phyloP scores from a whole-genome alignment of 371 early-diverging fungal genomes.

The Haplosporangium sp. region DNA sequence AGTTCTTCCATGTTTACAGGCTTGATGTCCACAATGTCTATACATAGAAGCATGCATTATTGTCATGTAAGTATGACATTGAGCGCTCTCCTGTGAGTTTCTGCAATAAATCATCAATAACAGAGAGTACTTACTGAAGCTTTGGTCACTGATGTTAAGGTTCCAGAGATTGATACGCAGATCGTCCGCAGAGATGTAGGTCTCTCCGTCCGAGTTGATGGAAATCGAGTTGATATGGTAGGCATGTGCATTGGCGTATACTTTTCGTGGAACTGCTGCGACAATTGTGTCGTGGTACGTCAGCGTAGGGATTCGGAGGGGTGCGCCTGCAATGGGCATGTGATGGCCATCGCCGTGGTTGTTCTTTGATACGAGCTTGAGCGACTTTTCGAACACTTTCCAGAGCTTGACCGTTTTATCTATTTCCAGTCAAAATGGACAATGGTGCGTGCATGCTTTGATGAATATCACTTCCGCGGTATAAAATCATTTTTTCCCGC shows the following conservation, averaged over 20 bases:
- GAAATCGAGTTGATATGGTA: conserved; percentile 99
- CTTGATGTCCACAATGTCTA: conserved; percentile 99
- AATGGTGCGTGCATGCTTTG: not conserved
- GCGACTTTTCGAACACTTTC: conserved; percentile 97
- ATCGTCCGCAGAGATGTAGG: conserved; percentile 98
- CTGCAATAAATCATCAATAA: not conserved
- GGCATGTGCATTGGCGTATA: conserved; percentile 98
- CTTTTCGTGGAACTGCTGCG: conserved; percentile 93
- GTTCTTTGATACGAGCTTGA: conserved; percentile 93
- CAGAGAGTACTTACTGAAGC: conserved; percentile 81
- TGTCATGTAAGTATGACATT: not conserved
- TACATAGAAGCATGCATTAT: not conserved
- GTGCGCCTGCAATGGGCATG: conserved; percentile 56
- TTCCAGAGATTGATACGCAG: conserved; percentile 99
- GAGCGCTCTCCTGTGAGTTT: too few relatives aligned
- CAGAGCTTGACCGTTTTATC: conserved; percentile 99
- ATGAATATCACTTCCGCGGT: not conserved
- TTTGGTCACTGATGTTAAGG: conserved; percentile 94
- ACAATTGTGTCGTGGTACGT: conserved; percentile 95
- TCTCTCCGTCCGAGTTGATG: conserved; percentile 97
- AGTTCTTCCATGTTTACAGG: conserved; percentile 99
- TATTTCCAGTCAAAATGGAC: conserved; percentile 42
- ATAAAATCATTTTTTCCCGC: not conserved
- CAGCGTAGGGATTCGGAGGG: conserved; percentile 86
- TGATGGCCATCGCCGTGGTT: conserved; percentile 76